Conservation (phyloP, 768 basidiomycete species). For the Trametes cingulata region DNA sequence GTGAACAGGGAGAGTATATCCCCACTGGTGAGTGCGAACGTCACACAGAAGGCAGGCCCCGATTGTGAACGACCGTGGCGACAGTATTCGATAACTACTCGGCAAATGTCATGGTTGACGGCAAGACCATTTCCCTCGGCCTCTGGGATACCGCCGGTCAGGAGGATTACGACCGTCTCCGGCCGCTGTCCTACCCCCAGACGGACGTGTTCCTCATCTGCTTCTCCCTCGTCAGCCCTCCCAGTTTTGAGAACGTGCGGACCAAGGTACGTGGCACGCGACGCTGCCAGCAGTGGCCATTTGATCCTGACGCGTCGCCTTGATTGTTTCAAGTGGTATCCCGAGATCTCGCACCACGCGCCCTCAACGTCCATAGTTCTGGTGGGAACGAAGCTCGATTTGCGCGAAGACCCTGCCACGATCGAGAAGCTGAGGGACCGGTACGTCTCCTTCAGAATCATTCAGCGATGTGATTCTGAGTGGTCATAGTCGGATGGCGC, state of each 20-base stretch:
- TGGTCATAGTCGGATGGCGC: slow-evolving; percentile 80
- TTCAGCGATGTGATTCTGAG: slow-evolving; percentile 5
- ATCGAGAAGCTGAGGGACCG: slow-evolving; percentile 93
- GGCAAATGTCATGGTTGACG: slow-evolving; percentile 98
- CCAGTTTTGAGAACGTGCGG: slow-evolving; percentile 97
- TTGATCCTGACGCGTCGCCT: slow-evolving; percentile 15
- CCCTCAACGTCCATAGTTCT: slow-evolving; percentile 91
- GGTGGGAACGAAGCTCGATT: slow-evolving; percentile 96
- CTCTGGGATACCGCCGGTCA: slow-evolving; percentile 99
- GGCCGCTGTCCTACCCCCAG: slow-evolving; percentile 97
- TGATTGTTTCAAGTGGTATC: slow-evolving; percentile 71
- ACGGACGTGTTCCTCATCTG: slow-evolving; percentile 99
- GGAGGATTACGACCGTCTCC: slow-evolving; percentile 97
- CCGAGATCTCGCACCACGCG: slow-evolving; percentile 97
- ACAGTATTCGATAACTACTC: slow-evolving; percentile 98
- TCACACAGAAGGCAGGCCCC: slow-evolving; percentile 7
- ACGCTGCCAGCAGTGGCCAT: slow-evolving; percentile 5
- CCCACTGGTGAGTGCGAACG: slow-evolving; percentile 68
- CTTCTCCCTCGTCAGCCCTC: slow-evolving; percentile 97
- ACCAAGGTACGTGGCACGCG: slow-evolving; percentile 70
- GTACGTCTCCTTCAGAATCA: slow-evolving; percentile 41
- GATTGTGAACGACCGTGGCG: neutral
- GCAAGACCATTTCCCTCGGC: slow-evolving; percentile 96
- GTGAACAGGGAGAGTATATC: slow-evolving; percentile 86
- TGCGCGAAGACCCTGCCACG: slow-evolving; percentile 92